Evolutionary conservation across 2,329 filamentous ascomycete genomes (phyloP).

Genomic region (Colletotrichum sidae): DNA sequence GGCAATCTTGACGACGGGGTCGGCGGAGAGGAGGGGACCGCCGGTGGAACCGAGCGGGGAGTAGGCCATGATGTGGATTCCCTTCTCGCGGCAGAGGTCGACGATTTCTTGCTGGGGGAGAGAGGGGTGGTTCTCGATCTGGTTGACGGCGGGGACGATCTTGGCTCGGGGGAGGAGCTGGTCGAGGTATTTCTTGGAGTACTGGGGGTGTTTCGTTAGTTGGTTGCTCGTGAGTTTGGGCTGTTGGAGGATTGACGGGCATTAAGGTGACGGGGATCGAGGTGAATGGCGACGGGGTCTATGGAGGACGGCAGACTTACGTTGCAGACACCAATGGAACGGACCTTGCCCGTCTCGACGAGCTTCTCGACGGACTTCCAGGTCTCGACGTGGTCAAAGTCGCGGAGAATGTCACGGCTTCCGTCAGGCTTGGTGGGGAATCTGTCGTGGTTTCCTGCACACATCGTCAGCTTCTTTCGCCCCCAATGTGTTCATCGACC

Average conservation of each 20-base stretch:
- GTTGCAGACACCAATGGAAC: conserved; percentile 67
- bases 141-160: conserved; percentile 75
- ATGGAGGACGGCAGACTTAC: conserved; percentile 44
- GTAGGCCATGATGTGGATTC: conserved; percentile 80
- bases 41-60: conserved; percentile 74
- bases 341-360: conserved; percentile 67
- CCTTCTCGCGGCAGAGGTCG: conserved; percentile 74
- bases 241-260: background rate
- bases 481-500: too few species aligned
- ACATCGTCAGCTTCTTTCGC: background rate
- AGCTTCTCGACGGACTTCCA: conserved; percentile 83
- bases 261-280: background rate
- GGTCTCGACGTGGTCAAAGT: conserved; percentile 78
- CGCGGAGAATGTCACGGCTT: conserved; percentile 76
- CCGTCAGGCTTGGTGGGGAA: conserved; percentile 83
- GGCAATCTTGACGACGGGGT: conserved; percentile 71
- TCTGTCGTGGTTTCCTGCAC: conserved; percentile 72
- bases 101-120: conserved; percentile 80
- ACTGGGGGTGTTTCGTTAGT: conserved; percentile 47
- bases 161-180: conserved; percentile 61
- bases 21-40: conserved; percentile 72
- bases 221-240: too few species aligned
- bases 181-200: conserved; percentile 67
- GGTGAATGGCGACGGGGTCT: background rate
- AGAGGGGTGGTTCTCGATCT: conserved; percentile 80